Conservation (phyloP, 2,329 filamentous ascomycete genomes). For the Chalara sp. region DNA sequence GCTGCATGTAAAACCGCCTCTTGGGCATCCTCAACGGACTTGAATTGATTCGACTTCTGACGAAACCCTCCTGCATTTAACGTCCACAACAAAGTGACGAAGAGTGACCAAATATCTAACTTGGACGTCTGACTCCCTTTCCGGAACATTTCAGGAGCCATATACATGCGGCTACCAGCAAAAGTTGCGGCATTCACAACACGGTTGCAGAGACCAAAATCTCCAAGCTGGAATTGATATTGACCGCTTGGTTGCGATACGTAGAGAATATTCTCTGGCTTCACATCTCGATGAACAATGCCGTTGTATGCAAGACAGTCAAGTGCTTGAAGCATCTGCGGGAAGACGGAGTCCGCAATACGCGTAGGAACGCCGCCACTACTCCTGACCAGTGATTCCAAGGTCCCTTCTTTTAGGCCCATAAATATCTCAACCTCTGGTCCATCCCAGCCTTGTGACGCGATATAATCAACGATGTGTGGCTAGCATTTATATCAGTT, state of each 20-base stretch:
- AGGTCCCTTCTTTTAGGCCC: too few relatives aligned
- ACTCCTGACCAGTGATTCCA: too few relatives aligned
- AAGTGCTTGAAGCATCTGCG: conserved; percentile 9
- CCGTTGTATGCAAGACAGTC: conserved; percentile 36
- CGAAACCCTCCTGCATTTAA: conserved; percentile 10
- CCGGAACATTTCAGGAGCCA: not conserved
- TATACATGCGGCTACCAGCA: conserved; percentile 4
- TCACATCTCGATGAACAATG: conserved; percentile 89
- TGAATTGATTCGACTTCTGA: conserved; percentile 6
- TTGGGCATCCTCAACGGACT: conserved; percentile 1
- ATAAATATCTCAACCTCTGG: too few relatives aligned
- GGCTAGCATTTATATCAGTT: too few relatives aligned
- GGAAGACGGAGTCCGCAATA: conserved; percentile 8
- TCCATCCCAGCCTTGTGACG: too few relatives aligned
- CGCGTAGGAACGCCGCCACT: too few relatives aligned
- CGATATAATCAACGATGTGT: too few relatives aligned
- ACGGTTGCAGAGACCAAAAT: conserved; percentile 9
- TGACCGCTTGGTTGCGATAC: conserved; percentile 3
- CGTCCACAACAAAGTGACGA: conserved; percentile 9
- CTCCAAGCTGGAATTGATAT: conserved; percentile 10
- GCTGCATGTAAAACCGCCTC: conserved; percentile 4
- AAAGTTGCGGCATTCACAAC: not conserved
- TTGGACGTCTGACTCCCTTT: conserved; percentile 1
- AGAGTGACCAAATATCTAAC: conserved; percentile 11
- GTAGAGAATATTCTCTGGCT: conserved; percentile 39